Evolutionary conservation across 2,329 filamentous ascomycete genomes (phyloP).

Genomic region (Colletotrichum sp.): DNA sequence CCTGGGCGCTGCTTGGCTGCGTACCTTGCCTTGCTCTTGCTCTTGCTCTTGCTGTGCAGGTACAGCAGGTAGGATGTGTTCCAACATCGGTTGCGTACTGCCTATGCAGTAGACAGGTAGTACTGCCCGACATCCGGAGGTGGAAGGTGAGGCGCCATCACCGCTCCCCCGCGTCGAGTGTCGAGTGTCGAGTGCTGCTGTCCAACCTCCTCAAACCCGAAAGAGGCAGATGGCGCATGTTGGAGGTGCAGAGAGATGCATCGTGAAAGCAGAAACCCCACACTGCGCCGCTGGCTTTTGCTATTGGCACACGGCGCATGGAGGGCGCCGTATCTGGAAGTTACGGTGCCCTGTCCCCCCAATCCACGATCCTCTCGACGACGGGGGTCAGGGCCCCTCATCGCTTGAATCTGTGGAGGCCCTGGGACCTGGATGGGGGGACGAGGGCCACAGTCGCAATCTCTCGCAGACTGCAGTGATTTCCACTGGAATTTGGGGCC

Average conservation of each 20-base stretch:
- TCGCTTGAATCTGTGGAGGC: not conserved
- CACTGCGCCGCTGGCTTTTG: not conserved
- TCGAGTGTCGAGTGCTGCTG: not conserved
- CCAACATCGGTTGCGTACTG: not conserved
- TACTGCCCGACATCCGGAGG: not conserved
- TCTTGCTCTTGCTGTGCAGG: not conserved
- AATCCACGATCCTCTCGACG: not conserved
- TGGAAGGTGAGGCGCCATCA: not conserved
- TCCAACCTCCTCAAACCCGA: not conserved
- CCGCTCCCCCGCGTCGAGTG: not conserved
- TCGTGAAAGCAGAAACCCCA: not conserved
- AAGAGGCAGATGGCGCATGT: not conserved
- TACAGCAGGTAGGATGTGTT: not conserved
- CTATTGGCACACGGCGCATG: not conserved
- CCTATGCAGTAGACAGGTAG: not conserved
- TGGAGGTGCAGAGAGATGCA: not conserved
- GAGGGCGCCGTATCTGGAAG: conserved; percentile 7
- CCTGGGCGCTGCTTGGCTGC: not conserved
- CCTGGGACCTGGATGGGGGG: not conserved
- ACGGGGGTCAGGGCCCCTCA: not conserved
- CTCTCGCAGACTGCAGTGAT: conserved; percentile 1
- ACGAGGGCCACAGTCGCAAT: conserved; percentile 3
- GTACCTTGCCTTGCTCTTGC: not conserved
- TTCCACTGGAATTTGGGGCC: not conserved
- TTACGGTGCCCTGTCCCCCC: not conserved